phyloP scores from a whole-genome alignment of 495 filamentous ascomycete species.

The Neurospora discreta region DNA sequence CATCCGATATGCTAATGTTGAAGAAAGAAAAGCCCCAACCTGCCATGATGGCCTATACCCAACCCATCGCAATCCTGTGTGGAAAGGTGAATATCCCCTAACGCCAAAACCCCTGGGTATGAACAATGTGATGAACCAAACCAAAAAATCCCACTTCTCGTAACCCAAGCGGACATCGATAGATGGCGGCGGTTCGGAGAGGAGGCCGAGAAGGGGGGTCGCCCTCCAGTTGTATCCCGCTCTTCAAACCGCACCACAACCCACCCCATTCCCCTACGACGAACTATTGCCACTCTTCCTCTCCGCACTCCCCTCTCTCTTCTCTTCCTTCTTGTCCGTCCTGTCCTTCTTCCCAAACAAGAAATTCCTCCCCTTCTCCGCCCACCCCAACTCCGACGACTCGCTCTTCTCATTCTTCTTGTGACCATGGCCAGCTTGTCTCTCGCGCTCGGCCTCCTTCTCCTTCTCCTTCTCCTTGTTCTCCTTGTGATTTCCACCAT shows the following conservation, averaged over 20 bases:
- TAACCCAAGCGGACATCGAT: neutral
- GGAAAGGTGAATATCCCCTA: neutral
- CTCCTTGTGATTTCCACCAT: neutral
- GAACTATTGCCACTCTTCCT: neutral
- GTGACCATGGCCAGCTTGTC: slow-evolving; percentile 2
- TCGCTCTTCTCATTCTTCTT: slow-evolving; percentile 25
- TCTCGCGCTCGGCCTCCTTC: slow-evolving; percentile 1
- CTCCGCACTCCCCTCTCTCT: neutral
- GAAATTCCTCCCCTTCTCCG: slow-evolving; percentile 43
- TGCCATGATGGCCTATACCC: neutral
- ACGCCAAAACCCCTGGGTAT: neutral
- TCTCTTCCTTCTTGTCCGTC: neutral
- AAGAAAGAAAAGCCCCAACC: neutral
- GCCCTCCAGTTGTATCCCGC: too few species aligned
- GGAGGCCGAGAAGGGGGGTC: neutral
- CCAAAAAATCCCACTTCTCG: neutral
- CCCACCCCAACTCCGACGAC: slow-evolving; percentile 35
- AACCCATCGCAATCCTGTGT: neutral
- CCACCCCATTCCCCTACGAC: neutral
- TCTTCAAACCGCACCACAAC: neutral
- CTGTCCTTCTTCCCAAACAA: slow-evolving; percentile 39
- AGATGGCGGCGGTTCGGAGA: neutral
- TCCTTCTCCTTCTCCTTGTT: slow-evolving; percentile 7
- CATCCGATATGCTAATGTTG: neutral
- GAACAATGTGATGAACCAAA: neutral